Percentiles rank a stretch among this genome's conserved stretches.
Conservation (phyloP, 805 yeast genomes). For the Torulaspora maleeae region DNA sequence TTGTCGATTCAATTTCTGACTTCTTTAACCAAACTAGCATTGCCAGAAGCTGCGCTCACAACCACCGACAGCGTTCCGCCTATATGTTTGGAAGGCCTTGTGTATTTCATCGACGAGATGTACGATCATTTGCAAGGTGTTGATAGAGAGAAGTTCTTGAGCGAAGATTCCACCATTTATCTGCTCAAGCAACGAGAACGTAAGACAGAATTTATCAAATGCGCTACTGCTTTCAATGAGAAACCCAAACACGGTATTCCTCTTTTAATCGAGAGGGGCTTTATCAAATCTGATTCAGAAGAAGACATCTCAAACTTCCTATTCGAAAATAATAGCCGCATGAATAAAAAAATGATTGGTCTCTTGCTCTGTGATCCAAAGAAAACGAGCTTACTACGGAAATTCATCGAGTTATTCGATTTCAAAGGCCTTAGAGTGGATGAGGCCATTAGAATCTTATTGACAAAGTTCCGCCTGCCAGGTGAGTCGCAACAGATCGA, state of each 20-base stretch:
- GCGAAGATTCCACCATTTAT: constrained; percentile 19
- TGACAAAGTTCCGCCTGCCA: constrained; percentile 84
- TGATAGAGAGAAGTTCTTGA: constrained; percentile 22
- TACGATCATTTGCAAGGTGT: constrained; percentile 40
- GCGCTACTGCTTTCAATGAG: constrained; percentile 70
- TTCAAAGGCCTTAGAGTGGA: constrained; percentile 80
- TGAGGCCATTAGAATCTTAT: constrained; percentile 79
- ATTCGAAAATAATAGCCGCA: constrained; percentile 69
- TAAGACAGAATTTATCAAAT: constrained; percentile 72
- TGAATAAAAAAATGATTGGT: constrained; percentile 85
- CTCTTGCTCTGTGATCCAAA: constrained; percentile 76
- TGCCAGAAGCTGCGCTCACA: constrained; percentile 76
- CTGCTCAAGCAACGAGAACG: constrained; percentile 36
- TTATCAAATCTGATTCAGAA: constrained; percentile 51
- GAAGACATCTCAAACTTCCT: constrained; percentile 71
- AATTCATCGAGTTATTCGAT: constrained; percentile 68
- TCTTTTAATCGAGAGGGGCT: constrained; percentile 57
- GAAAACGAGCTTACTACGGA: constrained; percentile 52
- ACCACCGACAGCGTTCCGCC: constrained; percentile 91
- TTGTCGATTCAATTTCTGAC: constrained; percentile 63
- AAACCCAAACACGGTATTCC: constrained; percentile 74
- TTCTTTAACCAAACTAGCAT: constrained; percentile 67
- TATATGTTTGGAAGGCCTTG: constrained; percentile 80
- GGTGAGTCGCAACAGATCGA: constrained; percentile 98
- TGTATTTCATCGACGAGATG: constrained; percentile 63